Percentiles rank a stretch among this genome's conserved stretches.
These are phyloP conservation scores for Margaritispora aquatica DNA, from an alignment of 495 filamentous ascomycete species.

Conservation along the genomic window DNA sequence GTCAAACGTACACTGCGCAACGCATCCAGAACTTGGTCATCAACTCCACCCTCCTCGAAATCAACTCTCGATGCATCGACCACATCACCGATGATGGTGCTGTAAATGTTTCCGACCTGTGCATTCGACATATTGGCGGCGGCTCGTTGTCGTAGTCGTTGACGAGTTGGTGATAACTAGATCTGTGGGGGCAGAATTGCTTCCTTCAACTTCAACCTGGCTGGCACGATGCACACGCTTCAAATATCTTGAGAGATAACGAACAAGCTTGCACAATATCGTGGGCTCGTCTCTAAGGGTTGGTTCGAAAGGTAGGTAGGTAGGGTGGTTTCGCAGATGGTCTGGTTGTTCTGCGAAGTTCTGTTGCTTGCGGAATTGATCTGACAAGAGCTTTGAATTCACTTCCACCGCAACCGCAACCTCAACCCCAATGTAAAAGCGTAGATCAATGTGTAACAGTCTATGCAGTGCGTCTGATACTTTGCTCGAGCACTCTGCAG, in stretches of 20 bases:
- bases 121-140: constrained; percentile 47
- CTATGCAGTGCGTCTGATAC: constrained; percentile 11
- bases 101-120: constrained; percentile 68
- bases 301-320: not conserved
- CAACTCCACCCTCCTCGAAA: constrained; percentile 94
- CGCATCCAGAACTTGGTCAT: constrained; percentile 75
- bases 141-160: not conserved
- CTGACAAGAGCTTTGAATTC: not conserved
- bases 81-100: constrained; percentile 86
- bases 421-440: constrained; percentile 6
- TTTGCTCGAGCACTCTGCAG: constrained; percentile 13
- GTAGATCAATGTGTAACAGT: not conserved
- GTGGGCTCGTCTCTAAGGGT: not conserved
- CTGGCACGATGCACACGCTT: not conserved
- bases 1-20: constrained; percentile 61
- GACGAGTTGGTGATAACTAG: not conserved
- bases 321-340: not conserved
- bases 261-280: not conserved
- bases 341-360: too few species aligned
- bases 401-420: not conserved
- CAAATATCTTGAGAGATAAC: not conserved
- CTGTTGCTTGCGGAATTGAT: not conserved
- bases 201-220: not conserved
- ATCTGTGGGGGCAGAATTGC: not conserved
- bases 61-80: constrained; percentile 82